These are phyloP conservation scores for Polytrichum commune DNA, from an alignment of 225 moss, liverwort and hornwort species.

Conservation along the genomic window DNA sequence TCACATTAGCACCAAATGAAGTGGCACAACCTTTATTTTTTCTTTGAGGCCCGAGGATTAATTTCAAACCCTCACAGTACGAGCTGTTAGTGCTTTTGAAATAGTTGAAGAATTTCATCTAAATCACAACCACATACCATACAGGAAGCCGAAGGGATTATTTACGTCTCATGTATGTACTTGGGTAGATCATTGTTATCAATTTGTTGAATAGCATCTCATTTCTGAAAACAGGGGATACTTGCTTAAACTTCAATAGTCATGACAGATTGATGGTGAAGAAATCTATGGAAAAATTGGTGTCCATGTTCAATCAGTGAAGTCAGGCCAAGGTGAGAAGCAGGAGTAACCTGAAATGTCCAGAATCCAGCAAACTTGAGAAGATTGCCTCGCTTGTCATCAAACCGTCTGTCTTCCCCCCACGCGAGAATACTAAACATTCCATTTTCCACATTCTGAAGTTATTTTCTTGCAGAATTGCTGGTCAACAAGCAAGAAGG, in stretches of 20 bases:
- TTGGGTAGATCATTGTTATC: no score
- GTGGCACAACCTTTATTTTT: not conserved
- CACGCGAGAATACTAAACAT: constrained; percentile 65
- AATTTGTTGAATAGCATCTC: no score
- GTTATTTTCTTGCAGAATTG: not conserved
- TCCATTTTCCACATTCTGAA: constrained; percentile 12
- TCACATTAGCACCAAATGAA: constrained; percentile 1
- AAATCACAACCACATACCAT: no score
- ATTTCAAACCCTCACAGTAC: no score
- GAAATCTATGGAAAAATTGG: no score
- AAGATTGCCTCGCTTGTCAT: constrained; percentile 75
- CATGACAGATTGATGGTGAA: no score
- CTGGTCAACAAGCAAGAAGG: not conserved
- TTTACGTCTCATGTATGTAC: no score
- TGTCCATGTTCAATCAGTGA: not conserved
- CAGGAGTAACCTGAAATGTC: constrained; percentile 62
- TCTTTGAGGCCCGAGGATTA: no score
- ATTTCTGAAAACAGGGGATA: no score
- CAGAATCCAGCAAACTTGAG: constrained; percentile 78
- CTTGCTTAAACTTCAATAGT: no score
- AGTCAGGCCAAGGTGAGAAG: constrained; percentile 4
- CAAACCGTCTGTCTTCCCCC: constrained; percentile 95
- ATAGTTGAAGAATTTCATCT: not conserved
- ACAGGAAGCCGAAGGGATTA: not conserved
- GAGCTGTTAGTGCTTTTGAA: no score